Evolutionary conservation across 345 rosid species (phyloP).

Genomic region (Cardiospermum halicacabum): DNA sequence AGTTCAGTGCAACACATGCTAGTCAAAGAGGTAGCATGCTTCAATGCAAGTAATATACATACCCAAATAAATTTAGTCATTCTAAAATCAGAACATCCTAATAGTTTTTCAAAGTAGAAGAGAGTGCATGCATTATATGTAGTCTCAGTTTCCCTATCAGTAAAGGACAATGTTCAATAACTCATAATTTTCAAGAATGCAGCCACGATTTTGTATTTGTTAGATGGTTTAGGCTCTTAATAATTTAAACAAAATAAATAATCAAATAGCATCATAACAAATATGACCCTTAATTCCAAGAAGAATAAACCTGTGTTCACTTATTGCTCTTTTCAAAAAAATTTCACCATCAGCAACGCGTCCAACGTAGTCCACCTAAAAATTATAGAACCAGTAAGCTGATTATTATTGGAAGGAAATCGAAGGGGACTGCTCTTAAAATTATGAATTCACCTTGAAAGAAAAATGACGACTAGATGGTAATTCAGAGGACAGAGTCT

Average conservation of each 20-base stretch:
- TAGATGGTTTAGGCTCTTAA: neutral
- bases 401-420: constrained; percentile 8
- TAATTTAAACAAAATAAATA: neutral
- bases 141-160: neutral
- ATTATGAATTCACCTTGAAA: constrained; percentile 49
- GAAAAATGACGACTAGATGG: constrained; percentile 36
- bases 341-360: constrained; percentile 67
- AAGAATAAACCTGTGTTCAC: constrained; percentile 61
- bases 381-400: constrained; percentile 12
- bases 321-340: constrained; percentile 63
- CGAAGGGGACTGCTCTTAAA: constrained; percentile 16
- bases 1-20: neutral
- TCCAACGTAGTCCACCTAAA: constrained; percentile 82
- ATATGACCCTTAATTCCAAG: neutral
- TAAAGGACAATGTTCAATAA: neutral
- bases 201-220: neutral
- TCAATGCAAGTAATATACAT: too few relatives aligned
- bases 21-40: constrained; percentile 1
- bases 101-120: too few relatives aligned
- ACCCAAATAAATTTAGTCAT: too few relatives aligned
- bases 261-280: constrained; percentile 4
- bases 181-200: constrained; percentile 2
- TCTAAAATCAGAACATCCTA: too few relatives aligned
- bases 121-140: too few relatives aligned
- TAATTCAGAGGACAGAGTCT: constrained; percentile 48